Conservation (phyloP, 2,329 filamentous ascomycete species). For the Colletotrichum sp. region DNA sequence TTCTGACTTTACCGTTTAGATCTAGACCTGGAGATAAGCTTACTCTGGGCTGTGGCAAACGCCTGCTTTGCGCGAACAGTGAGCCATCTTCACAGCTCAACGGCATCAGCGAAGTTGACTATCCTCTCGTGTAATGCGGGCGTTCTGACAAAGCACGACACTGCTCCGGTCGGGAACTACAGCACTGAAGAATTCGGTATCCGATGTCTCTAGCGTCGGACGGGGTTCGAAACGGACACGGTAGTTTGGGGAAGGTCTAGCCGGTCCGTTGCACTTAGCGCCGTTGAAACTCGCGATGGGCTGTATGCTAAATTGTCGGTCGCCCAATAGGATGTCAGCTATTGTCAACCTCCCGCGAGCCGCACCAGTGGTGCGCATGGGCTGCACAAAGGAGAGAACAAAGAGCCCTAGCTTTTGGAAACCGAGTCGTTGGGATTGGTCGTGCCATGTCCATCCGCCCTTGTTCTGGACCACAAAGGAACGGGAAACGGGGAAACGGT, state of each 20-base stretch:
- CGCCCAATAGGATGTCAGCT: background rate
- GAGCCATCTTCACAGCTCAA: background rate
- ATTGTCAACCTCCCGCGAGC: background rate
- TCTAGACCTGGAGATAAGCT: background rate
- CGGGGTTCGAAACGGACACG: background rate
- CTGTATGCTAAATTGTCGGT: background rate
- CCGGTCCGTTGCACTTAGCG: background rate
- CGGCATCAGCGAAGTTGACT: background rate
- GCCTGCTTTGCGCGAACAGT: background rate
- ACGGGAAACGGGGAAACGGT: background rate
- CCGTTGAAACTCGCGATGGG: background rate
- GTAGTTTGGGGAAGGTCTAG: background rate
- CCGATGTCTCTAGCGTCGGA: background rate
- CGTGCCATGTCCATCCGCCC: background rate
- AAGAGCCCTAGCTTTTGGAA: background rate
- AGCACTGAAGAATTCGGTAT: background rate
- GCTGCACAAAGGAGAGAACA: background rate
- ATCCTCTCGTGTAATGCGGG: background rate
- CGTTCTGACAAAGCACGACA: background rate
- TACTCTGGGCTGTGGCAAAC: background rate
- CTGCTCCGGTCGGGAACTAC: background rate
- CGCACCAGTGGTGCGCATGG: background rate
- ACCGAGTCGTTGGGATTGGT: background rate
- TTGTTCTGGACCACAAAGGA: background rate
- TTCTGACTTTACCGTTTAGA: background rate